phyloP scores from a whole-genome alignment of 805 yeast genomes.

The Novakomyces olei region DNA sequence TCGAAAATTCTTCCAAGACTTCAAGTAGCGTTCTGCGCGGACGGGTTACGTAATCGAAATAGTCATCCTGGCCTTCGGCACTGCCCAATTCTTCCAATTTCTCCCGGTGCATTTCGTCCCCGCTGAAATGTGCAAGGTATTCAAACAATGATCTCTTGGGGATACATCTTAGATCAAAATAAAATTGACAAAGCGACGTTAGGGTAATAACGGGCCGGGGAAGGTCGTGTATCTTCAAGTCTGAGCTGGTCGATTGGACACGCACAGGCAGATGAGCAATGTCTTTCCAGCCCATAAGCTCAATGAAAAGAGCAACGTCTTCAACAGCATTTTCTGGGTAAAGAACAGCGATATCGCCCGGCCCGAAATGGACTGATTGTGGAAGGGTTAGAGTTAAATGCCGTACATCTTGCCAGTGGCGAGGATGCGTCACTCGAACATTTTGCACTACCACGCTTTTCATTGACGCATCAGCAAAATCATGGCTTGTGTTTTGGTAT shows the following conservation, averaged over 20 bases:
- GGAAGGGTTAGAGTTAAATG: slow-evolving; percentile 8
- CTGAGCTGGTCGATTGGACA: slow-evolving; percentile 12
- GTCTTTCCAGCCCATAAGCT: slow-evolving; percentile 50
- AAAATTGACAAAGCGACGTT: slow-evolving; percentile 48
- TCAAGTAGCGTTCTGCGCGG: slow-evolving; percentile 79
- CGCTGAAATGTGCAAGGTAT: slow-evolving; percentile 50
- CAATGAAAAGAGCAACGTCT: slow-evolving; percentile 42
- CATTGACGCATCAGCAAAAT: no score
- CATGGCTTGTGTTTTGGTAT: no score
- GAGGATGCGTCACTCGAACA: slow-evolving; percentile 37
- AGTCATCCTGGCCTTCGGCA: slow-evolving; percentile 39
- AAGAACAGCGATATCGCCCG: slow-evolving; percentile 66
- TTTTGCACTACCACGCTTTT: slow-evolving; percentile 32
- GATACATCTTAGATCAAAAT: slow-evolving; percentile 58
- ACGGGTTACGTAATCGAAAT: slow-evolving; percentile 77
- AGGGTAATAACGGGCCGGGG: slow-evolving; percentile 45
- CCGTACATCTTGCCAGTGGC: slow-evolving; percentile 83
- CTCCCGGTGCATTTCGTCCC: slow-evolving; percentile 41
- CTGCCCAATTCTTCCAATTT: slow-evolving; percentile 54
- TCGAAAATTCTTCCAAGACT: slow-evolving; percentile 51
- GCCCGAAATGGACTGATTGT: slow-evolving; percentile 21
- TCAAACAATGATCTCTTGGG: slow-evolving; percentile 72
- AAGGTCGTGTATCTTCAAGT: slow-evolving; percentile 24
- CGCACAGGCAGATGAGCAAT: slow-evolving; percentile 39
- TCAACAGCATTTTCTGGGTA: slow-evolving; percentile 49